These are phyloP conservation scores for Effrenium voratum DNA, from an alignment of 73 alveolate species.

Conservation along the genomic window DNA sequence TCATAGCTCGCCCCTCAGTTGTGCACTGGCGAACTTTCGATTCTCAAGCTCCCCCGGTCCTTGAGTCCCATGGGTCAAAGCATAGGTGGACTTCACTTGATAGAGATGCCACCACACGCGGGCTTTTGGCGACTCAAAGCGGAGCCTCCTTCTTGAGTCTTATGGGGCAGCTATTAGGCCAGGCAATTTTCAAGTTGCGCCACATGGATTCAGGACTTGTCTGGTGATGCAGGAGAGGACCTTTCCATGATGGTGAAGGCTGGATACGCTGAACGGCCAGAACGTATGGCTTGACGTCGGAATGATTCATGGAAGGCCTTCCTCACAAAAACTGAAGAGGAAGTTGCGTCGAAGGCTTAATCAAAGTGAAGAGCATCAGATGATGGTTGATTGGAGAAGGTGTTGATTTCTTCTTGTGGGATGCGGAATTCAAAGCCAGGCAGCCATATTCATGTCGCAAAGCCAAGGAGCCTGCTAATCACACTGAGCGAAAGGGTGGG, in stretches of 20 bases:
- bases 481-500: conserved; percentile 76
- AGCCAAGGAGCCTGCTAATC: conserved; percentile 60
- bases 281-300: background rate
- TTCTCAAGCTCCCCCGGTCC: background rate
- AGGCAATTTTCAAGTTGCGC: too few relatives aligned
- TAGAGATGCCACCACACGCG: too few relatives aligned
- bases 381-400: too few relatives aligned
- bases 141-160: too few relatives aligned
- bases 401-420: too few relatives aligned
- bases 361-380: too few relatives aligned
- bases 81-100: background rate
- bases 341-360: conserved; percentile 53
- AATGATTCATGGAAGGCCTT: conserved; percentile 30
- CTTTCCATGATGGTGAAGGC: conserved; percentile 82
- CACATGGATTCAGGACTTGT: conserved; percentile 2
- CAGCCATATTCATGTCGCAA: too few relatives aligned
- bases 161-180: too few relatives aligned
- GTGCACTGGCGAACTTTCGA: background rate
- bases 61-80: background rate
- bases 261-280: background rate
- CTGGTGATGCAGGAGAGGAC: conserved; percentile 89
- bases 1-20: conserved; percentile 31
- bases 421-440: too few relatives aligned
- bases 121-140: too few relatives aligned
- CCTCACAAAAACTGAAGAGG: conserved; percentile 84